Evolutionary conservation across 352 stramenopile genomes (phyloP), one percentile per base, ranked within the genome.

Genomic region (Pythium volutum): DNA sequence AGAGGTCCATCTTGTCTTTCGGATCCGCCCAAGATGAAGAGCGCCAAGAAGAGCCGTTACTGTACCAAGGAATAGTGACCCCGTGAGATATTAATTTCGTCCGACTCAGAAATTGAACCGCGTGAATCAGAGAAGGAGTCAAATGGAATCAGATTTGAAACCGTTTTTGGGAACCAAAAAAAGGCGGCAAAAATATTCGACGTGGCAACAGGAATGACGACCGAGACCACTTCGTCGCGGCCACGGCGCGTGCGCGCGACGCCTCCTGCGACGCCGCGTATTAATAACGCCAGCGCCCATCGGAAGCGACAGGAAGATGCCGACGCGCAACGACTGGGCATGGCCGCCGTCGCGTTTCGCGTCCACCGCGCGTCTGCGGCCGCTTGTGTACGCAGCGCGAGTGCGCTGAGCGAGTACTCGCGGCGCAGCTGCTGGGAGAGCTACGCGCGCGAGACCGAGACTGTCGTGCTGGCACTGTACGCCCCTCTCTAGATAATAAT

Each of bases 401-500:
- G 65, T 26, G 68, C 85, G 43, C 56, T 91, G 43, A 55, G 75
- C n/a, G 25, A 70, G 16, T 89, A 91, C 67, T 82, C 79, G 60
- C 76, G 66, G 3, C 59, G 47, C 11, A 75, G 68, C 46, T 88
- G 67, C 46, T 91, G 82, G 82, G 70, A 86, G 58, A 89, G 78
- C 65, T 91, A 74, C 54, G 74, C 78, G 25, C 67, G 74, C 5
- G 79, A 88, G 66, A 76, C 58, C 39, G 55, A 89, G 39, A 79
- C 84, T 25, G 29, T 89, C 36, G 71, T 70, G 29, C 56, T 91
- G 72, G 84, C 31, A 34, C 62, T 48, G 76, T 76, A 16, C 5
- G 36, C n/a, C n/a, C n/a, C n/a, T n/a, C n/a, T n/a, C n/a, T n/a
- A n/a, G n/a, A n/a, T n/a, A n/a, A n/a, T n/a, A n/a, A n/a, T n/a